Percentiles rank a stretch among this genome's conserved stretches.
phyloP scores from a whole-genome alignment of 2,329 filamentous ascomycete genomes.

The Arthrobotrys sphaeroides region DNA sequence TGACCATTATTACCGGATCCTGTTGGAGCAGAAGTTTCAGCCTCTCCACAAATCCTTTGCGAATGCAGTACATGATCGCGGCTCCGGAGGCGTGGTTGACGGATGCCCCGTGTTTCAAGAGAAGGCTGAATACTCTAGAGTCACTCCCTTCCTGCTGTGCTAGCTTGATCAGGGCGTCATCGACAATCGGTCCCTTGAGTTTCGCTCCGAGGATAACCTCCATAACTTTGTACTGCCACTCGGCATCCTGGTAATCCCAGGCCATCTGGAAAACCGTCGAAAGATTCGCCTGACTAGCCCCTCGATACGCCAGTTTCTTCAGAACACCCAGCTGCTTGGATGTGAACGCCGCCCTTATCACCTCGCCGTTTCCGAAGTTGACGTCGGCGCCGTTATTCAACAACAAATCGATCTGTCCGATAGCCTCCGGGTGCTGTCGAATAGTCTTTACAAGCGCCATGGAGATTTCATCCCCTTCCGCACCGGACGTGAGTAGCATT shows the following conservation, averaged over 20 bases:
- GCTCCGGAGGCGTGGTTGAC: conserved; percentile 45
- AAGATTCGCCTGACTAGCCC: conserved; percentile 16
- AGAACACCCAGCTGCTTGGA: conserved; percentile 37
- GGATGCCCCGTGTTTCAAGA: conserved; percentile 38
- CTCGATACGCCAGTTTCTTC: conserved; percentile 19
- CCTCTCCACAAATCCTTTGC: conserved; percentile 14
- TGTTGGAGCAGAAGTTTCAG: conserved; percentile 32
- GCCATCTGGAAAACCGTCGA: conserved; percentile 37
- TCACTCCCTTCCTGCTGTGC: conserved; percentile 33
- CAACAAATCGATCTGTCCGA: conserved; percentile 40
- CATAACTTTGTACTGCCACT: conserved; percentile 41
- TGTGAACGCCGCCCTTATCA: conserved; percentile 29
- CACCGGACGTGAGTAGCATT: conserved; percentile 29
- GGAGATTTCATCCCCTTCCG: conserved; percentile 45
- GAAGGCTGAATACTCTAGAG: conserved; percentile 13
- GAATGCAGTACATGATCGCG: conserved; percentile 31
- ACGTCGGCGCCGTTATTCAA: conserved; percentile 40
- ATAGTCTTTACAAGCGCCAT: conserved; percentile 41
- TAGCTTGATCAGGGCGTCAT: conserved; percentile 38
- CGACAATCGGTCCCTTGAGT: conserved; percentile 24
- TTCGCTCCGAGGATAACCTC: conserved; percentile 35
- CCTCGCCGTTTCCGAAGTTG: conserved; percentile 40
- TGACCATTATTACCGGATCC: background rate
- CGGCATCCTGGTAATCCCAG: conserved; percentile 24
- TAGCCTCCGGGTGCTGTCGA: conserved; percentile 37